A percentile compares a stretch with the other conserved stretches of the same genome.
These are phyloP conservation scores for Boletus rubescentipes DNA, from an alignment of 768 basidiomycete species.

Conservation along the genomic window DNA sequence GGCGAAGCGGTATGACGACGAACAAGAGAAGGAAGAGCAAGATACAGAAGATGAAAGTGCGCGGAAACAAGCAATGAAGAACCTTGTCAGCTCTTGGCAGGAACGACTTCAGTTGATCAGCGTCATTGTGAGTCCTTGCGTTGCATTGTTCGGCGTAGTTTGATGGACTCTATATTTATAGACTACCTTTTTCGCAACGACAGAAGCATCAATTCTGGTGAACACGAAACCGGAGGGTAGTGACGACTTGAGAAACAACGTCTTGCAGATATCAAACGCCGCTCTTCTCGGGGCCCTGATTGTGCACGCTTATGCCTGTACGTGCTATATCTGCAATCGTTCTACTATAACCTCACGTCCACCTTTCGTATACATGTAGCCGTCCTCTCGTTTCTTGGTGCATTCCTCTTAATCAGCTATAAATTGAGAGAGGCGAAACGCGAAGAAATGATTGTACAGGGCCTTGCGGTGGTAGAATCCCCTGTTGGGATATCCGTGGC, in stretches of 20 bases:
- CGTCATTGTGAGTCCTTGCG: constrained; percentile 46
- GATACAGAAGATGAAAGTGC: constrained; percentile 46
- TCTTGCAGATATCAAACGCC: constrained; percentile 41
- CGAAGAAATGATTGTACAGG: constrained; percentile 43
- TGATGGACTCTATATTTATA: constrained; percentile 19
- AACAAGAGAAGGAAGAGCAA: constrained; percentile 40
- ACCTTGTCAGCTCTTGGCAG: constrained; percentile 59
- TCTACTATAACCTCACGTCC: neutral
- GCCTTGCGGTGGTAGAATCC: constrained; percentile 19
- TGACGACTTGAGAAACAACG: constrained; percentile 6
- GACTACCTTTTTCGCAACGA: constrained; percentile 65
- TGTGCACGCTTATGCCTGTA: constrained; percentile 53
- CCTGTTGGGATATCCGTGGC: constrained; percentile 8
- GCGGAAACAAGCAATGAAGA: constrained; percentile 43
- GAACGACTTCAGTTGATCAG: constrained; percentile 61
- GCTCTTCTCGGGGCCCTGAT: constrained; percentile 50
- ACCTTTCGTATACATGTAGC: constrained; percentile 23
- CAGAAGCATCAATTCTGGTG: constrained; percentile 52
- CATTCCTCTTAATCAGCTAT: constrained; percentile 58
- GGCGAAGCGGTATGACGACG: neutral
- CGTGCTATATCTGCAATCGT: constrained; percentile 10
- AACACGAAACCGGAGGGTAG: constrained; percentile 36
- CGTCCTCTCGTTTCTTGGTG: constrained; percentile 50
- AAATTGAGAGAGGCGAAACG: constrained; percentile 51
- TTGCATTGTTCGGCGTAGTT: neutral